These are phyloP conservation scores for Scleroderma citrinum DNA, from an alignment of 768 basidiomycete species.

Conservation along the genomic window DNA sequence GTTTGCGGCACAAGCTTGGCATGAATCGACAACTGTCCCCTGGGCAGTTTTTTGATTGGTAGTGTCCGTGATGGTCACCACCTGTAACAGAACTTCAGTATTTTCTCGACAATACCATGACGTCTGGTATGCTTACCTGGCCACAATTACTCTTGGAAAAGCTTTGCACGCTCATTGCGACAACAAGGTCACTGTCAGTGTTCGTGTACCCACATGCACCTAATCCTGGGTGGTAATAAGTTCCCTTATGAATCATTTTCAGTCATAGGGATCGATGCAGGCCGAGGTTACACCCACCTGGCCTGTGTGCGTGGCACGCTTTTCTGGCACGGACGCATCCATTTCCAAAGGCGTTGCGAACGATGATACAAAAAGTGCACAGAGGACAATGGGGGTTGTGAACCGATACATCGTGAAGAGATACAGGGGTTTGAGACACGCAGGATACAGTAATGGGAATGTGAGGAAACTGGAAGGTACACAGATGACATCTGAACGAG, in stretches of 20 bases:
- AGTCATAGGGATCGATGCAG: neutral
- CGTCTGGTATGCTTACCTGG: conserved; percentile 42
- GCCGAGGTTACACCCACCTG: conserved; percentile 33
- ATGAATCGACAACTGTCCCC: conserved; percentile 52
- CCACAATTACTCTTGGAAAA: conserved; percentile 58
- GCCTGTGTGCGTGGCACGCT: conserved; percentile 53
- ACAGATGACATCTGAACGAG: neutral
- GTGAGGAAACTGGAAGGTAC: neutral
- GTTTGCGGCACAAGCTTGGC: conserved; percentile 43
- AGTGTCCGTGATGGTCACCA: conserved; percentile 55
- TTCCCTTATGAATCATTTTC: conserved; percentile 41
- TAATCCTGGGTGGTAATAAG: conserved; percentile 54
- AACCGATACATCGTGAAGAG: conserved; percentile 15
- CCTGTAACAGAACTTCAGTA: conserved; percentile 33
- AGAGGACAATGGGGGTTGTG: conserved; percentile 30
- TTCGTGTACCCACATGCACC: conserved; percentile 63
- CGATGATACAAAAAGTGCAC: conserved; percentile 36
- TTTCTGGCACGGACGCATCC: conserved; percentile 34
- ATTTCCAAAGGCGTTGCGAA: conserved; percentile 35
- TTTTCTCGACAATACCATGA: neutral
- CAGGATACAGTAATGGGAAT: neutral
- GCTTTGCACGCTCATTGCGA: conserved; percentile 53
- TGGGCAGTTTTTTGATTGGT: conserved; percentile 44
- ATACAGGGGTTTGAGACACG: neutral
- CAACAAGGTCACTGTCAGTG: conserved; percentile 44